phyloP scores from a whole-genome alignment of 139 green algal species.

The Astrephomene gubernaculifera region DNA sequence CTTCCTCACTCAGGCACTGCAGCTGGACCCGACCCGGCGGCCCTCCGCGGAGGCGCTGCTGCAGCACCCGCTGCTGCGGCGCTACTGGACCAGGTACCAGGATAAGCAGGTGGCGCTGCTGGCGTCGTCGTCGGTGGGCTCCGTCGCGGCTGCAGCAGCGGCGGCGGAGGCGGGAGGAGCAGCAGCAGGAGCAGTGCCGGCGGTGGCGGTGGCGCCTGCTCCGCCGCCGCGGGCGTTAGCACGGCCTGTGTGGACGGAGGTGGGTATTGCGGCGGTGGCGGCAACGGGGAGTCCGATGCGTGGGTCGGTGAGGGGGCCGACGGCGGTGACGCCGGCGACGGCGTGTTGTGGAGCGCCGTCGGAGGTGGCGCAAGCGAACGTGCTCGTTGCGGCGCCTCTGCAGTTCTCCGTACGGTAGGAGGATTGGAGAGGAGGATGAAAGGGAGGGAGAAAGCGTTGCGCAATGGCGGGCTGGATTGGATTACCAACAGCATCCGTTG shows the following conservation, averaged over 20 bases:
- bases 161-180: too few species aligned
- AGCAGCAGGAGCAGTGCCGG: not conserved
- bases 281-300: too few species aligned
- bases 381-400: conserved; percentile 9
- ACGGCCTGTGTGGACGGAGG: not conserved
- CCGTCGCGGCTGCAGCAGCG: too few species aligned
- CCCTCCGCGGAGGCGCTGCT: conserved; percentile 58
- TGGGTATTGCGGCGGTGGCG: not conserved
- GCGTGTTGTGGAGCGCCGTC: not conserved
- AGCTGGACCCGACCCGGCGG: conserved; percentile 50
- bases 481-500: too few species aligned
- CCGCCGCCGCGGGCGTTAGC: not conserved
- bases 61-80: conserved; percentile 61
- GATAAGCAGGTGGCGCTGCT: conserved; percentile 3
- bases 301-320: not conserved
- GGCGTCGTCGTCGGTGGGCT: not conserved
- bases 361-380: not conserved
- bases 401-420: conserved; percentile 23
- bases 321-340: too few species aligned
- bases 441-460: not conserved
- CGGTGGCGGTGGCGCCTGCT: not conserved
- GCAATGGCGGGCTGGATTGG: not conserved
- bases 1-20: conserved; percentile 50
- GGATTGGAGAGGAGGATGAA: not conserved
- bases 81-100: conserved; percentile 15